These are phyloP conservation scores for Hyphopichia wangnamkhiaoensis DNA, from an alignment of 1,139 yeast species.

Conservation along the genomic window DNA sequence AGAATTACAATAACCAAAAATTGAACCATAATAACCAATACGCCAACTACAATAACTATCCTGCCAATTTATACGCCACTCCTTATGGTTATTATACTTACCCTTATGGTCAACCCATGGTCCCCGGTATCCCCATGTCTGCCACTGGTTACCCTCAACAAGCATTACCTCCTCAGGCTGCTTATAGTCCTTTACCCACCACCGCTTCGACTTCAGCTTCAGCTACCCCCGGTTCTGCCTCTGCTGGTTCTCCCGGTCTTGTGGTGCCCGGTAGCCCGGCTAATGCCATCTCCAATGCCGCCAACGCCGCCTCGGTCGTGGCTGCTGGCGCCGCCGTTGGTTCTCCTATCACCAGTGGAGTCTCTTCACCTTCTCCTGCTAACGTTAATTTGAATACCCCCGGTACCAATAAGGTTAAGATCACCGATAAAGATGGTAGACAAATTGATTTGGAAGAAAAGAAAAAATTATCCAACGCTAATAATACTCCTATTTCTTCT, in stretches of 20 bases:
- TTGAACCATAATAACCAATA: constrained; percentile 18
- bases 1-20: constrained; percentile 19
- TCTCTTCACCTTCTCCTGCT: constrained; percentile 3
- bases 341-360: constrained; percentile 3
- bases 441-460: constrained; percentile 48
- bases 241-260: background rate
- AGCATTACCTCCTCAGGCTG: constrained; percentile 13
- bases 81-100: constrained; percentile 21
- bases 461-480: constrained; percentile 25
- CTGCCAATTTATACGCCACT: constrained; percentile 18
- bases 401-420: constrained; percentile 33
- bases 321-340: background rate
- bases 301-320: background rate
- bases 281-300: background rate
- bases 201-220: constrained; percentile 2
- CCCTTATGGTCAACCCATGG: constrained; percentile 15
- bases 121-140: constrained; percentile 13
- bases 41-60: constrained; percentile 14
- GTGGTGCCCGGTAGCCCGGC: constrained; percentile 3
- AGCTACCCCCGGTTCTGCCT: constrained; percentile 14
- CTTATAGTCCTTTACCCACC: constrained; percentile 9
- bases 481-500: constrained; percentile 18
- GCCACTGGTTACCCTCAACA: constrained; percentile 12
- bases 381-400: background rate
- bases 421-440: constrained; percentile 51